A percentile compares a stretch with the other conserved stretches of the same genome.
phyloP scores from a whole-genome alignment of 2,329 filamentous ascomycete species.

The Chrysosphaeria jannelii region DNA sequence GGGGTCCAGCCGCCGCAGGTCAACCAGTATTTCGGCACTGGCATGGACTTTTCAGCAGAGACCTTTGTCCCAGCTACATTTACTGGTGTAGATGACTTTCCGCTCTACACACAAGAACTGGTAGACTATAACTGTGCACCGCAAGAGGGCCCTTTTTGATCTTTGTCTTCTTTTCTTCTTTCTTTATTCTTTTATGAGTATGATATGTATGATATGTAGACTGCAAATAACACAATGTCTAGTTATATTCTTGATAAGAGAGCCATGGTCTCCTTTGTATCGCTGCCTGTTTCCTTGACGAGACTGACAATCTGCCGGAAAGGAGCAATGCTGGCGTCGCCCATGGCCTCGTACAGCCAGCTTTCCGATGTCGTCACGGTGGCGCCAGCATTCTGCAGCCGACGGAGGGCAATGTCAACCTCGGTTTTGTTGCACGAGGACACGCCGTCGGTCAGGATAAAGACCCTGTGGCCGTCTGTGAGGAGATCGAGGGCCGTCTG shows the following conservation, averaged over 20 bases:
- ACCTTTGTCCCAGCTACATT: no score
- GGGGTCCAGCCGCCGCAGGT: no score
- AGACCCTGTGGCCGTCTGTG: constrained; percentile 46
- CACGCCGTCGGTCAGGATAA: constrained; percentile 68
- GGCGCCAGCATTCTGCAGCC: constrained; percentile 47
- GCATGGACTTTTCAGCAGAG: no score
- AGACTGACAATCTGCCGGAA: constrained; percentile 46
- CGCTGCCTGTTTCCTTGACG: constrained; percentile 45
- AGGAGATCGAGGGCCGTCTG: constrained; percentile 72
- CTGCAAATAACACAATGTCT: no score
- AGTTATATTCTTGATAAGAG: constrained; percentile 28
- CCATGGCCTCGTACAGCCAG: constrained; percentile 67
- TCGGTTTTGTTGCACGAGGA: constrained; percentile 67
- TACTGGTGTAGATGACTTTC: no score
- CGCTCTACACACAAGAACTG: no score
- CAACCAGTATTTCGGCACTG: no score
- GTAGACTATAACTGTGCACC: no score
- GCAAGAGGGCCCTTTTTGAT: no score
- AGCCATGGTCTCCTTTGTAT: constrained; percentile 38
- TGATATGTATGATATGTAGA: no score
- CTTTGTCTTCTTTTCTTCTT: no score
- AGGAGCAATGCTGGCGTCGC: constrained; percentile 41
- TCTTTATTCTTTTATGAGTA: no score
- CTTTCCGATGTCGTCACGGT: constrained; percentile 68
- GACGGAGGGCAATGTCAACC: constrained; percentile 44